Evolutionary conservation across 2,329 filamentous ascomycete species (phyloP), one percentile per base, ranked within the genome.

Genomic region (Fusarium verticillioides): DNA sequence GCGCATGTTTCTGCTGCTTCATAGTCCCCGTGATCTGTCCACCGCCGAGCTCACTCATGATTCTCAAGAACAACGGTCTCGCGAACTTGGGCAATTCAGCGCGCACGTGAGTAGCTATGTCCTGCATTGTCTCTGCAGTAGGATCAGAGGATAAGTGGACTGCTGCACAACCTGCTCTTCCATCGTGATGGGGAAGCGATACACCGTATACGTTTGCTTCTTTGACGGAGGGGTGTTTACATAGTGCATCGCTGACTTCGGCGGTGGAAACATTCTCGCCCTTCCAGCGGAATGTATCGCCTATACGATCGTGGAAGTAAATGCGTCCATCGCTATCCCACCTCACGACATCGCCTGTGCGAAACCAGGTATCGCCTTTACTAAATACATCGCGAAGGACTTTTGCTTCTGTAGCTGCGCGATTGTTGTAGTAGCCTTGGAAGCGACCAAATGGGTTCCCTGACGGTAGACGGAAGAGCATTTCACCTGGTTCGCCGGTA

Each of bases 151-250:
- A 82, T 12, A 94, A 83, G 21, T 88, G 83, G 3, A 97, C 82
- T 11, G 93, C 92, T 1, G 91, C 94, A 76, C 95, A 97, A 5
- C 95, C 95, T 0, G 94, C 94, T 32, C 94, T 88, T 23, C 94
- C 94, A 77, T 97, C 94, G 78, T 97, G 94, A 73, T 93, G 87
- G 0, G 94, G 94, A 12, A 97, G 82, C 46, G 90, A 82, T 5
- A 97, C 93, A 42, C 94, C 94, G 78, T 97, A 97, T 34, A 97
- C 94, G 76, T 97, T 97, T 37, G 93, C 92, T 83, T 97, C 94
- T 37, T 87, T 84, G 19, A 97, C 86, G 2, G 85, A 84, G 0
- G 90, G 85, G 78, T 95, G 92, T 2, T 85, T 82, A 19, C 93
- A 92, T 1, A 97, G 82, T 1, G 90, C 89, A 78, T 95, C 89